A percentile compares a stretch with the other conserved stretches of the same genome.
Evolutionary conservation across 495 filamentous ascomycete genomes (phyloP).

Genomic region (Talaromyces trachyspermus): DNA sequence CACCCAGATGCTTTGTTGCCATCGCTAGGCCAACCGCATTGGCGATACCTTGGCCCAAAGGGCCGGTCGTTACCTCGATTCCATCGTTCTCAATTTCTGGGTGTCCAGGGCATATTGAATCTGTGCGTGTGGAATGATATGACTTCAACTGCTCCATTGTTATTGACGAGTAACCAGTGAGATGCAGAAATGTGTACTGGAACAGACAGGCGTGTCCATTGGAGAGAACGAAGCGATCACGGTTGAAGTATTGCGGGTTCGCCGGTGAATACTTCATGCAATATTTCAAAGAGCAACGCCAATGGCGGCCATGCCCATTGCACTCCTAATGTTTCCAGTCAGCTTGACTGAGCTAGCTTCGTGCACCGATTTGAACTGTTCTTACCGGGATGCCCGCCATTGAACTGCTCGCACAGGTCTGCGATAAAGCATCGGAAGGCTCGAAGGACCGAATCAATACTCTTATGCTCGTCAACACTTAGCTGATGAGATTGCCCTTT

Average conservation of each 20-base stretch:
- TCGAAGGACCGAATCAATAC: too few relatives aligned
- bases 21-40: conserved; percentile 56
- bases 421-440: too few relatives aligned
- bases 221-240: conserved; percentile 47
- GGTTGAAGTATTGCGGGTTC: conserved; percentile 41
- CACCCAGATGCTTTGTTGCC: conserved; percentile 48
- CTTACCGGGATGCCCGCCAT: too few relatives aligned
- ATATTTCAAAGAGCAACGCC: conserved; percentile 45
- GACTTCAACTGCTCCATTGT: conserved; percentile 52
- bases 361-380: too few relatives aligned
- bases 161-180: conserved; percentile 52
- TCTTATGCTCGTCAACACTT: too few relatives aligned
- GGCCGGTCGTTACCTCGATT: conserved; percentile 57
- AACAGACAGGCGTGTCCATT: conserved; percentile 57
- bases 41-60: conserved; percentile 52
- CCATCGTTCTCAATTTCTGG: conserved; percentile 55
- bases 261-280: conserved; percentile 44
- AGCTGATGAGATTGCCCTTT: too few relatives aligned
- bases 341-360: too few relatives aligned
- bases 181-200: conserved; percentile 51
- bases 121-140: conserved; percentile 47
- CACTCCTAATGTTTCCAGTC: too few relatives aligned
- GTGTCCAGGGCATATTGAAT: conserved; percentile 50
- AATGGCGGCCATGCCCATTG: conserved; percentile 51
- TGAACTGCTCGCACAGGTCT: too few relatives aligned